Evolutionary conservation across 768 basidiomycete species (phyloP).

Genomic region (Trametes villosa): DNA sequence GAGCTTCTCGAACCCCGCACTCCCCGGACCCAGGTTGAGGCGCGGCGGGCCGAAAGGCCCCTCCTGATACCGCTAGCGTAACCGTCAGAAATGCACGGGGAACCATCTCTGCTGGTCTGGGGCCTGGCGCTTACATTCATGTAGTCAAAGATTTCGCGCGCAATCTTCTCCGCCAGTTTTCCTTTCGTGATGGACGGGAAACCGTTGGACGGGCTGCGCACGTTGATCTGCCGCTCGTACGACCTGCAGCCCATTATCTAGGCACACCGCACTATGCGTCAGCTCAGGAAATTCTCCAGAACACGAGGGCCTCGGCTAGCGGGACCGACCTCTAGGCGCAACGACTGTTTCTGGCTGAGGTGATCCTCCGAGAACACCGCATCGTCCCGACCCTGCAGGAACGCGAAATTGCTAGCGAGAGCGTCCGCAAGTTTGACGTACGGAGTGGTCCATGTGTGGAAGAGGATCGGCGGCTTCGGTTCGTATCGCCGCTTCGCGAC

Average conservation of each 20-base stretch:
- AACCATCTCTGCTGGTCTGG: background rate
- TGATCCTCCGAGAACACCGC: constrained; percentile 13
- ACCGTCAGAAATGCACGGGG: background rate
- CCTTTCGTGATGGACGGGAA: constrained; percentile 11
- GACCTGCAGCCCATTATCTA: constrained; percentile 6
- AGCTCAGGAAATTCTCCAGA: background rate
- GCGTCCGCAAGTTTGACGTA: constrained; percentile 15
- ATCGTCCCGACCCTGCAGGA: constrained; percentile 6
- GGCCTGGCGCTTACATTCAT: constrained; percentile 3
- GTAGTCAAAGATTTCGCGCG: constrained; percentile 16
- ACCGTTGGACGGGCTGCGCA: constrained; percentile 8
- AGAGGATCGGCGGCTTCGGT: constrained; percentile 2
- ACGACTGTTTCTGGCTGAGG: constrained; percentile 17
- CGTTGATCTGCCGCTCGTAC: constrained; percentile 21
- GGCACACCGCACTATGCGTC: background rate
- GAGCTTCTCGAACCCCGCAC: constrained; percentile 17
- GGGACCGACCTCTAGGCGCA: constrained; percentile 16
- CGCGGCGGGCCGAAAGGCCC: background rate
- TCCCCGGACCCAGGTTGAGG: constrained; percentile 7
- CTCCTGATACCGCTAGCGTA: constrained; percentile 1
- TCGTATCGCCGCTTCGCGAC: constrained; percentile 10
- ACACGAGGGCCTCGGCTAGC: too few relatives aligned
- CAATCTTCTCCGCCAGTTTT: constrained; percentile 21
- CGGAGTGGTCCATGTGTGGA: constrained; percentile 2
- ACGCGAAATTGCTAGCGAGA: background rate